Conservation (phyloP, 2,329 filamentous ascomycete species). For the Chrysoporthe cubensis region DNA sequence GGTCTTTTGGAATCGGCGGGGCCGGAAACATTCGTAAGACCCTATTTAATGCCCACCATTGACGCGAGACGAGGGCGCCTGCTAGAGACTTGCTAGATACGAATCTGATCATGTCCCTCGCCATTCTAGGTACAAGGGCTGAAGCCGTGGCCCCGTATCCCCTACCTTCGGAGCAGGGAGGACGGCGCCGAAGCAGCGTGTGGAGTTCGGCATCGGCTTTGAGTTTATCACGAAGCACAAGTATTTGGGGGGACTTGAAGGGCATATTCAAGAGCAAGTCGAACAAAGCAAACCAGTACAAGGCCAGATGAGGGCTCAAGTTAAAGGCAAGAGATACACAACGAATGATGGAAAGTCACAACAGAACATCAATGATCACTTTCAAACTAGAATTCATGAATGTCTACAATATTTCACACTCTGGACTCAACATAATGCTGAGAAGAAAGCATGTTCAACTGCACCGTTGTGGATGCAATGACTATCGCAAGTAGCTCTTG, state of each 20-base stretch:
- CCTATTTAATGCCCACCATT: too few species aligned
- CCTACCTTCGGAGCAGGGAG: constrained; percentile 7
- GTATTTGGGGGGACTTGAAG: constrained; percentile 6
- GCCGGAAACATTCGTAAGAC: constrained; percentile 24
- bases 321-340: neutral
- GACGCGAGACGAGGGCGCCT: neutral
- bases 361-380: neutral
- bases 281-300: neutral
- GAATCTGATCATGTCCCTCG: neutral
- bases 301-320: neutral
- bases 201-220: constrained; percentile 11
- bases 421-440: neutral
- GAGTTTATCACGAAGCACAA: neutral
- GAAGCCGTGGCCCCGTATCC: constrained; percentile 16
- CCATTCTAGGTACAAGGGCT: constrained; percentile 12
- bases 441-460: neutral
- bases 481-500: neutral
- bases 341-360: neutral
- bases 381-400: too few species aligned
- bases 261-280: constrained; percentile 12
- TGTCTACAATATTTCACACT: too few species aligned
- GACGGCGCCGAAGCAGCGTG: constrained; percentile 20
- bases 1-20: constrained; percentile 24
- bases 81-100: too few species aligned
- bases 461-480: too few species aligned